These are phyloP conservation scores for Thuidium tamariscinum DNA, from an alignment of 225 moss, liverwort and hornwort species.

Conservation along the genomic window DNA sequence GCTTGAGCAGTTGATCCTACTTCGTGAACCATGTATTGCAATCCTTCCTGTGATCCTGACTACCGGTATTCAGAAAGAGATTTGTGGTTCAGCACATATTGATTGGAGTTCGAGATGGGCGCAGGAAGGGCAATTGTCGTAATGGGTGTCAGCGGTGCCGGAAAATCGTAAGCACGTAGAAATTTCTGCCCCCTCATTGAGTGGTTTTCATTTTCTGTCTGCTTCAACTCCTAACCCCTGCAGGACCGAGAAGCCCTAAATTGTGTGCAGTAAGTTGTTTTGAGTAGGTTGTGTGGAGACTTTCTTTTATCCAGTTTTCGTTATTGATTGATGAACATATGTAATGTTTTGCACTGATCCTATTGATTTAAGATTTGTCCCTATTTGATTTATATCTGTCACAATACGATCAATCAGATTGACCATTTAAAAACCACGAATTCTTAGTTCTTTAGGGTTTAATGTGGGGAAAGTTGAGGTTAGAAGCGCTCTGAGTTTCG, in stretches of 20 bases:
- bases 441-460: not conserved
- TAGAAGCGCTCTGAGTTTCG: not conserved
- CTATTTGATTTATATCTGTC: not conserved
- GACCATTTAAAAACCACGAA: not conserved
- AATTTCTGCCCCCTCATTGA: not conserved
- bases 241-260: not conserved
- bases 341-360: not conserved
- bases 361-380: not conserved
- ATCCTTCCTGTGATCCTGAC: not conserved
- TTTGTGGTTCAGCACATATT: not conserved
- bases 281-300: not conserved
- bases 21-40: not conserved
- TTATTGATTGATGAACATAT: not conserved
- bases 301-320: not conserved
- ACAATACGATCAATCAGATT: not conserved
- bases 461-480: not conserved
- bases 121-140: constrained; percentile 32
- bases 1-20: not conserved
- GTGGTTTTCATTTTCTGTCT: not conserved
- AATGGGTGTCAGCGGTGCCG: constrained; percentile 48
- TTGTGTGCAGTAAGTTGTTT: not conserved
- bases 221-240: not conserved
- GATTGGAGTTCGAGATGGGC: constrained; percentile 3
- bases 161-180: constrained; percentile 38
- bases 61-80: too few relatives aligned